Evolutionary conservation across 768 basidiomycete genomes (phyloP), one percentile per base, ranked within the genome.

Genomic region (Boletus edulis): DNA sequence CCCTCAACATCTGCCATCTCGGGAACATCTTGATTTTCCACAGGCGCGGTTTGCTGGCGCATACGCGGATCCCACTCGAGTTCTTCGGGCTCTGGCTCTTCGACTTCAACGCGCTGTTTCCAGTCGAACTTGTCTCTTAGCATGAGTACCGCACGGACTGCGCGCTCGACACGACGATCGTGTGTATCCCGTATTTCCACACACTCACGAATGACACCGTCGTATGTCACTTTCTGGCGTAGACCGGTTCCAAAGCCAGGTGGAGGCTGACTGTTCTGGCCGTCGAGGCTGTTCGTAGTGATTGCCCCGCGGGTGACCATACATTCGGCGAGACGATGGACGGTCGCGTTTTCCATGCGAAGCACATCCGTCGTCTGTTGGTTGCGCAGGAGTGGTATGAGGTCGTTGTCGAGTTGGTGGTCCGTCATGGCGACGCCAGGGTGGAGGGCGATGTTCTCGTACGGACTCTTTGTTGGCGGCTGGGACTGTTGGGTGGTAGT

Each of bases 291-390:
- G 24, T 78, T 67, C 12, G 80, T 72, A 5, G 62, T 57, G 48
- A 70, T 66, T 10, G 70, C 80, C 1, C 84, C 83, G 20, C 80
- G 78, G 9, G 84, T 83, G 54, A 62, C 67, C 82, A 89, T 86
- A 55, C 84, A 82, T 49, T 85, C 83, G 1, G 85, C 76, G 42
- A 92, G 76, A 20, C 86, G 77, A 37, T 85, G 80, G 4, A 92
- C 90, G 13, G 84, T 84, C 12, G 83, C 85, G 56, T 81, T 86
- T 67, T 93, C 91, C 63, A 79, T 74, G 46, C 77, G 77, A 40
- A 91, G 73, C 10, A 94, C 89, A 56, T 90, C 87, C 0, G 81
- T 82, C 3, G 88, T 91, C 69, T 91, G 91, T 61, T 86, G 85
- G 49, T 87, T 92, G 41, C 89, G 83, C 57, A 94, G 71, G 29